phyloP scores from a whole-genome alignment of 1,284 basidiomycete genomes.

The Pascua sp. region DNA sequence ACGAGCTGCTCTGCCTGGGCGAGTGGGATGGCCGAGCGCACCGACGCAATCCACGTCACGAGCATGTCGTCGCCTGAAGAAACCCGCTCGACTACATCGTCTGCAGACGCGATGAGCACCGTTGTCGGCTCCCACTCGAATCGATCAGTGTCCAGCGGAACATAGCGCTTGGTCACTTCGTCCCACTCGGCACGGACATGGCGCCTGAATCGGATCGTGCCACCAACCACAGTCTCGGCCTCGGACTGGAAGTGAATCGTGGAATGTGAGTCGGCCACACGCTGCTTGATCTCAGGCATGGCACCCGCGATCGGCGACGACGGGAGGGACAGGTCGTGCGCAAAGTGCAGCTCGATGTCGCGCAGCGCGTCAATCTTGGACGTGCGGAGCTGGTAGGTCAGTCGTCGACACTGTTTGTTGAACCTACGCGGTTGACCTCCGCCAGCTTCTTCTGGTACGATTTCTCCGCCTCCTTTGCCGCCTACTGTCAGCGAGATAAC shows the following conservation, averaged over 20 bases:
- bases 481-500: conserved; percentile 11
- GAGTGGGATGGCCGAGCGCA: conserved; percentile 27
- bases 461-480: conserved; percentile 39
- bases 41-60: conserved; percentile 30
- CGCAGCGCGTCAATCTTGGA: conserved; percentile 44
- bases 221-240: conserved; percentile 28
- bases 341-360: conserved; percentile 44
- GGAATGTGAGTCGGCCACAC: conserved; percentile 35
- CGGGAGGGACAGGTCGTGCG: conserved; percentile 35
- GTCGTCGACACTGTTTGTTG: neutral
- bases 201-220: conserved; percentile 43
- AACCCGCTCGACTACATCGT: conserved; percentile 41
- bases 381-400: conserved; percentile 29
- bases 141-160: conserved; percentile 29
- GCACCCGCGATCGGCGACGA: conserved; percentile 40
- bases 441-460: conserved; percentile 40
- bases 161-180: conserved; percentile 25
- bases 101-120: conserved; percentile 37
- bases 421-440: conserved; percentile 23
- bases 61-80: conserved; percentile 22
- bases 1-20: conserved; percentile 31
- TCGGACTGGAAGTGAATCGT: conserved; percentile 25
- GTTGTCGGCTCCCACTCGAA: conserved; percentile 49
- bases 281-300: conserved; percentile 36
- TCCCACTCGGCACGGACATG: conserved; percentile 39